These are phyloP conservation scores for Stylonectria norvegica DNA, from an alignment of 2,329 filamentous ascomycete genomes.

Conservation along the genomic window DNA sequence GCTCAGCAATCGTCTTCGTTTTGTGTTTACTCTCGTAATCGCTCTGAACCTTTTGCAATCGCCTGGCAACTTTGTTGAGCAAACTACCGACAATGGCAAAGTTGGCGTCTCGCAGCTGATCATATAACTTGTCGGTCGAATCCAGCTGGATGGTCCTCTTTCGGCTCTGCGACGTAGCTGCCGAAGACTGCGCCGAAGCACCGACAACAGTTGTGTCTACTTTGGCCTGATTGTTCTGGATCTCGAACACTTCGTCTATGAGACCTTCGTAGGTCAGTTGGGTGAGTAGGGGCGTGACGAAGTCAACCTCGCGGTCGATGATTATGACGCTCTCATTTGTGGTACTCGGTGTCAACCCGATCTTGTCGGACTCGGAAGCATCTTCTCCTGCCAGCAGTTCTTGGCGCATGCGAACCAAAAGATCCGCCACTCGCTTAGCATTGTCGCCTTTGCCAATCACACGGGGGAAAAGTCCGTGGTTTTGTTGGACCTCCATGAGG, in stretches of 20 bases:
- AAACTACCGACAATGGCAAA: constrained; percentile 90
- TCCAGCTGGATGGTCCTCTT: constrained; percentile 90
- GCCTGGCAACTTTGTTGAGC: constrained; percentile 85
- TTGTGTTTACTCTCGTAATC: constrained; percentile 90
- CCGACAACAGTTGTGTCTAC: constrained; percentile 89
- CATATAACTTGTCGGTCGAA: constrained; percentile 83
- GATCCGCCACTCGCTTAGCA: constrained; percentile 80
- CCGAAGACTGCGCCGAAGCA: constrained; percentile 58
- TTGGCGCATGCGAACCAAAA: constrained; percentile 86
- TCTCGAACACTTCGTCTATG: constrained; percentile 89
- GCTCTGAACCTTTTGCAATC: constrained; percentile 74
- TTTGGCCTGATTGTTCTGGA: constrained; percentile 88
- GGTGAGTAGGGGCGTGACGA: constrained; percentile 85
- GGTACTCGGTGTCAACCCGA: constrained; percentile 78
- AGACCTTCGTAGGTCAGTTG: constrained; percentile 96
- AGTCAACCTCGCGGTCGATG: constrained; percentile 92
- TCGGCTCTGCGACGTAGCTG: constrained; percentile 56
- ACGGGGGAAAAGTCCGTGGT: constrained; percentile 88
- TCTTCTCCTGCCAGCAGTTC: constrained; percentile 81
- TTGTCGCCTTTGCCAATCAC: constrained; percentile 96
- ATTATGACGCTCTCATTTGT: constrained; percentile 88
- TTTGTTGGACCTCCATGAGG: constrained; percentile 89
- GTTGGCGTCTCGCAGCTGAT: constrained; percentile 84
- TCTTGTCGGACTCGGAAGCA: constrained; percentile 55
- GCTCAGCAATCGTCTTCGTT: constrained; percentile 82